Percentiles rank a stretch among this genome's conserved stretches.
Evolutionary conservation across 768 basidiomycete genomes (phyloP).

Genomic region (Porphyrellus cyaneotinctus): DNA sequence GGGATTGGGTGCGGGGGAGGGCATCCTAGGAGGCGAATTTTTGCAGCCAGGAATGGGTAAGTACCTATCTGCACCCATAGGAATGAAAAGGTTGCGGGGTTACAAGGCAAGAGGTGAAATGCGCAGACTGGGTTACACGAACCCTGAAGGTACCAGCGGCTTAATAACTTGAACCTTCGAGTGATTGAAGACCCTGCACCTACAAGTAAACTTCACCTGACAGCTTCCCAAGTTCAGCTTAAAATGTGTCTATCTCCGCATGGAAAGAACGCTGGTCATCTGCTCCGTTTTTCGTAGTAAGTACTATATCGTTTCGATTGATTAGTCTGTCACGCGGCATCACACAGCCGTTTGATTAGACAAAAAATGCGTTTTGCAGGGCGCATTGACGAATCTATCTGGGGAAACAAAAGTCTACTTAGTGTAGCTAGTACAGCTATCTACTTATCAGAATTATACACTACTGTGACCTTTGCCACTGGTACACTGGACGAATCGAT

Average conservation of each 20-base stretch:
- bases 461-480: too few relatives aligned
- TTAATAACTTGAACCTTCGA: slow-evolving; percentile 21
- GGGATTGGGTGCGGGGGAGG: slow-evolving; percentile 24
- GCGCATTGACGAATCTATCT: too few relatives aligned
- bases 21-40: slow-evolving; percentile 19
- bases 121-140: slow-evolving; percentile 17
- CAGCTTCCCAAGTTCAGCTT: slow-evolving; percentile 24
- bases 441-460: too few relatives aligned
- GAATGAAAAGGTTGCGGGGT: slow-evolving; percentile 2
- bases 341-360: too few relatives aligned
- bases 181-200: slow-evolving; percentile 26
- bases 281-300: too few relatives aligned
- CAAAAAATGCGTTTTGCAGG: too few relatives aligned
- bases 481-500: too few relatives aligned
- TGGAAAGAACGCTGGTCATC: slow-evolving; percentile 4
- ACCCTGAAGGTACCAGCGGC: slow-evolving; percentile 19
- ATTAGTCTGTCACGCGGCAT: too few relatives aligned
- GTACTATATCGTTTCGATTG: too few relatives aligned
- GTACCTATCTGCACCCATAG: slow-evolving; percentile 38
- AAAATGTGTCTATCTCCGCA: slow-evolving; percentile 31
- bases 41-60: slow-evolving; percentile 32
- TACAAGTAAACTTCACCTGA: slow-evolving; percentile 29
- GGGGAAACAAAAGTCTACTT: too few relatives aligned
- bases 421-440: too few relatives aligned
- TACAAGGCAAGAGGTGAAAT: slow-evolving; percentile 15